Evolutionary conservation across 192 early-diverging fungal species (phyloP).

Genomic region (Ambispora gerdemannii): DNA sequence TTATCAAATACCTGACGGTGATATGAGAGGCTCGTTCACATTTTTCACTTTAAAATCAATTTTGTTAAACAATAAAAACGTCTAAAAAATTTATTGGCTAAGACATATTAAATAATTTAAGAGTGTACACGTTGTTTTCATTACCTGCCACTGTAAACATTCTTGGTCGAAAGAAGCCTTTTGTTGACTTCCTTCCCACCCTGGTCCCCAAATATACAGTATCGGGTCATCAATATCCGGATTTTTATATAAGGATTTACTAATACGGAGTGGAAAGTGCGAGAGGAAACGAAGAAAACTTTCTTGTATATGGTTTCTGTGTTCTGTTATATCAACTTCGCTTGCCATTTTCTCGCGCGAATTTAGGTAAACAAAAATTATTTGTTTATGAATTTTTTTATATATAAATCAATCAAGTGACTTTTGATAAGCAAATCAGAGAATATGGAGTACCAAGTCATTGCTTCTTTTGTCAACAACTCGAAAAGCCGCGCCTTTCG

Average conservation of each 20-base stretch:
- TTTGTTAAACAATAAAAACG: conserved; percentile 46
- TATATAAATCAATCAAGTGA: no score
- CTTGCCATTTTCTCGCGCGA: no score
- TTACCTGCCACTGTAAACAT: conserved; percentile 51
- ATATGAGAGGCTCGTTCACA: conserved; percentile 52
- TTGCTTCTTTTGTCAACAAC: no score
- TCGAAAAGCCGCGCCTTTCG: no score
- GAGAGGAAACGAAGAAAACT: conserved; percentile 17
- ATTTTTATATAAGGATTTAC: conserved; percentile 37
- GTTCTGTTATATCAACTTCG: background rate
- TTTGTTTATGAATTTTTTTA: no score
- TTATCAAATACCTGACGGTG: conserved; percentile 55
- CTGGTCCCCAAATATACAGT: conserved; percentile 54
- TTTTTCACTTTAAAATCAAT: conserved; percentile 43
- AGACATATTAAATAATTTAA: background rate
- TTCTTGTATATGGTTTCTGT: conserved; percentile 11
- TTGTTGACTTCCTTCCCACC: conserved; percentile 29
- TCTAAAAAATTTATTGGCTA: conserved; percentile 34
- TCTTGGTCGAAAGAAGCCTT: conserved; percentile 50
- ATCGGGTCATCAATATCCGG: conserved; percentile 32
- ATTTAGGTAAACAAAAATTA: no score
- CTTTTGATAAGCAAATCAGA: no score
- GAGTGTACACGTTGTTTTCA: background rate
- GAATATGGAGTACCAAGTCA: no score
- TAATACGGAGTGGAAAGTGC: conserved; percentile 42